A percentile compares a stretch with the other conserved stretches of the same genome.
Conservation (phyloP, 306 rosid species). For the Dalbergia cochinchinensis region DNA sequence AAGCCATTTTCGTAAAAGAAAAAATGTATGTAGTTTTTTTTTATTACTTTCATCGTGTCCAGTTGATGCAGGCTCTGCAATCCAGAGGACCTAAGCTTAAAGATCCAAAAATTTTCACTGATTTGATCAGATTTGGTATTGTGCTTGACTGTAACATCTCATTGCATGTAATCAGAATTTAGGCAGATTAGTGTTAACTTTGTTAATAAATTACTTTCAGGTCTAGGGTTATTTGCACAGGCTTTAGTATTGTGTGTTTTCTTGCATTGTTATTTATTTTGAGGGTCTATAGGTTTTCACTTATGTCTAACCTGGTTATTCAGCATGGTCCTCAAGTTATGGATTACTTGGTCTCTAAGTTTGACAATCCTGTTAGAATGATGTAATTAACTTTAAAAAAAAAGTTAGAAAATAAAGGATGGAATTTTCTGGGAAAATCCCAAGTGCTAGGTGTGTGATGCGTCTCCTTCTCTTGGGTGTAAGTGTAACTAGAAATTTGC, state of each 20-base stretch:
- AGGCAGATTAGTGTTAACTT: constrained; percentile 3
- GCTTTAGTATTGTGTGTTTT: not conserved
- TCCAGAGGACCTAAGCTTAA: constrained; percentile 9
- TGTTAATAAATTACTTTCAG: constrained; percentile 18
- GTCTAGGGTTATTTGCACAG: not conserved
- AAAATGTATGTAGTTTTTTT: not conserved
- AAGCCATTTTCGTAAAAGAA: not conserved
- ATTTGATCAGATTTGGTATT: too few relatives aligned
- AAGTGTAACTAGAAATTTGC: too few relatives aligned
- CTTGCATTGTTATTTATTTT: not conserved
- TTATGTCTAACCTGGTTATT: too few relatives aligned
- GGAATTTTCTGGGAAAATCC: too few relatives aligned
- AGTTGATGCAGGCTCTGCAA: constrained; percentile 8
- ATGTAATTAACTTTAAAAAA: too few relatives aligned
- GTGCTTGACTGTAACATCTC: too few relatives aligned
- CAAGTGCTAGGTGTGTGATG: too few relatives aligned
- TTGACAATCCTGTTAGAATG: too few relatives aligned
- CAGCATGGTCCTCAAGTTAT: too few relatives aligned
- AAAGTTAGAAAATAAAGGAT: too few relatives aligned
- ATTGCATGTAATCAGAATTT: not conserved
- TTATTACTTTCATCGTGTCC: not conserved
- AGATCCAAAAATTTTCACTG: not conserved
- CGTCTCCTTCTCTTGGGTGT: too few relatives aligned
- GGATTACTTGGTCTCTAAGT: too few relatives aligned
- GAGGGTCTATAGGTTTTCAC: not conserved